Percentiles rank a stretch among this genome's conserved stretches.
Evolutionary conservation across 805 yeast species (phyloP).

Genomic region (Metschnikowia lunata): DNA sequence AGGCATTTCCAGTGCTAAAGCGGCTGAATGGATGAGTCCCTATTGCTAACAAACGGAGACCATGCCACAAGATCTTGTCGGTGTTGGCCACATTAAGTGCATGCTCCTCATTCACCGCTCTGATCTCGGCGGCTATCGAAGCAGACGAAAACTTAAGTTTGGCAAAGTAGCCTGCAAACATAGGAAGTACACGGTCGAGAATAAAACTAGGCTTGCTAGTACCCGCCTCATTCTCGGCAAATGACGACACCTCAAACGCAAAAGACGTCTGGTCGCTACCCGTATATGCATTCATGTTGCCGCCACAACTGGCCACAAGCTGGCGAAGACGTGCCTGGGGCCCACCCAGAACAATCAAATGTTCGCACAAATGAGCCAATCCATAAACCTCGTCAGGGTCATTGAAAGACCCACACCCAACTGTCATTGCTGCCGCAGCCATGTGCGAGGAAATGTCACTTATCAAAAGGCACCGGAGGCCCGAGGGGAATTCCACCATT

Average conservation of each 20-base stretch:
- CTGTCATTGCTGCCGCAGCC: constrained; percentile 69
- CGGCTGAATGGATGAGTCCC: constrained; percentile 49
- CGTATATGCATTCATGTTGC: constrained; percentile 63
- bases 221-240: constrained; percentile 18
- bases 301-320: constrained; percentile 55
- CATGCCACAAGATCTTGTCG: constrained; percentile 55
- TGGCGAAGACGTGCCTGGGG: constrained; percentile 32
- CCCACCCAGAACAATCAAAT: constrained; percentile 46
- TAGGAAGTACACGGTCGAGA: constrained; percentile 43
- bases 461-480: constrained; percentile 60
- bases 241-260: constrained; percentile 56
- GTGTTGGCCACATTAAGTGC: constrained; percentile 41
- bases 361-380: constrained; percentile 87
- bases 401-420: constrained; percentile 74
- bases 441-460: constrained; percentile 67
- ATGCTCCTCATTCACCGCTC: constrained; percentile 67
- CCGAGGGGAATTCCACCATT: constrained; percentile 57
- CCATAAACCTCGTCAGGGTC: constrained; percentile 75
- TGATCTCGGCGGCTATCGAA: constrained; percentile 47
- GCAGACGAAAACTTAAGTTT: constrained; percentile 46
- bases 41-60: constrained; percentile 47
- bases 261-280: constrained; percentile 64
- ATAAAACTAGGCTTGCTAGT: constrained; percentile 25
- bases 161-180: constrained; percentile 49
- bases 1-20: constrained; percentile 61